Evolutionary conservation across 2,329 filamentous ascomycete genomes (phyloP).

Genomic region (Arthroderma sp.): DNA sequence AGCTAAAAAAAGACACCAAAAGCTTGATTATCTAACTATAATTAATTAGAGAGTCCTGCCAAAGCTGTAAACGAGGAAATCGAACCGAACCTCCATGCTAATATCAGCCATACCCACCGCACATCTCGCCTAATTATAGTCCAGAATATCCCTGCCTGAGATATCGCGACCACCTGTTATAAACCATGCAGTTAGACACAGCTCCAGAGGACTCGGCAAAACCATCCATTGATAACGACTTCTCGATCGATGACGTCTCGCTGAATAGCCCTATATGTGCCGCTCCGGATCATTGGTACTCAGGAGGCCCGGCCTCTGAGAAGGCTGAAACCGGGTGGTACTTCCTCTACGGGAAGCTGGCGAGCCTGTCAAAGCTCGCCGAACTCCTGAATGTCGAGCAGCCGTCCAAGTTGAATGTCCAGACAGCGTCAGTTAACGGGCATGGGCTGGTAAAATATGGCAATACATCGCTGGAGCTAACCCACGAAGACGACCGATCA

Average conservation of each 20-base stretch:
- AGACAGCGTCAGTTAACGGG: conserved; percentile 8
- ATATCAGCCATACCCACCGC: too few species aligned
- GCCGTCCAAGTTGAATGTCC: not conserved
- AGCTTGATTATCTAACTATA: too few species aligned
- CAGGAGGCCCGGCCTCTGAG: conserved; percentile 2
- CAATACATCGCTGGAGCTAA: conserved; percentile 7
- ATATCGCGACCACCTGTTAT: too few species aligned
- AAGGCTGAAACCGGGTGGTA: conserved; percentile 11
- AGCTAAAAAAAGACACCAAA: too few species aligned
- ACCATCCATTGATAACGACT: not conserved
- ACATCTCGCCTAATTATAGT: too few species aligned
- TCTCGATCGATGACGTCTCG: not conserved
- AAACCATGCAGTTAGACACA: too few species aligned
- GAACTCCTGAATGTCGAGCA: conserved; percentile 5
- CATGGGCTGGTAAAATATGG: conserved; percentile 10
- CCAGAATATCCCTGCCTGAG: too few species aligned
- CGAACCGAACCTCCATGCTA: too few species aligned
- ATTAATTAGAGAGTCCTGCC: too few species aligned
- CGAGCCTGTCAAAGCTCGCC: conserved; percentile 8
- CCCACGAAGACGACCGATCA: conserved; percentile 4
- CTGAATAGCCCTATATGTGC: conserved; percentile 9
- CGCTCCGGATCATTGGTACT: conserved; percentile 9
- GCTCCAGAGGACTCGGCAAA: too few species aligned
- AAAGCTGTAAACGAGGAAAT: too few species aligned
- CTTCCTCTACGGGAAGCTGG: conserved; percentile 15